These are phyloP conservation scores for Aspergillus incahuasiensis DNA, from an alignment of 495 filamentous ascomycete species.

Conservation along the genomic window DNA sequence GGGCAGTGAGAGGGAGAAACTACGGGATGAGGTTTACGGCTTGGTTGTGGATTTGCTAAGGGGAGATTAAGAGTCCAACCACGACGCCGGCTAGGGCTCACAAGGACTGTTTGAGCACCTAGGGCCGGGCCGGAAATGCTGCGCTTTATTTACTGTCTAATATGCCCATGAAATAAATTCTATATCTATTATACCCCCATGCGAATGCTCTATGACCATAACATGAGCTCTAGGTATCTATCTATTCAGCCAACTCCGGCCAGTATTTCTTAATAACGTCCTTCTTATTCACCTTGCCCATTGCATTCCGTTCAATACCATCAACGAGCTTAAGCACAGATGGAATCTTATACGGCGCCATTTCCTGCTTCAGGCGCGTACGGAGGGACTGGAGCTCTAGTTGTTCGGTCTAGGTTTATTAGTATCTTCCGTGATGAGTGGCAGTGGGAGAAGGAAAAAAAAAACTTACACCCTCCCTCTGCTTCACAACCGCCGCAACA, in stretches of 20 bases:
- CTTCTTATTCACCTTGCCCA: conserved; percentile 49
- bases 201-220: background rate
- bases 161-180: background rate
- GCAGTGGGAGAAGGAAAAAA: background rate
- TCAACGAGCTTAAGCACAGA: conserved; percentile 42
- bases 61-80: background rate
- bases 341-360: conserved; percentile 47
- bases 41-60: conserved; percentile 16
- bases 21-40: conserved; percentile 14
- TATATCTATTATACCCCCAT: conserved; percentile 1
- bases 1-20: conserved; percentile 11
- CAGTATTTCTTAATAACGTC: conserved; percentile 40
- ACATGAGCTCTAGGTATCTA: background rate
- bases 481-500: conserved; percentile 40
- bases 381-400: conserved; percentile 35
- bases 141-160: background rate
- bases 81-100: too few species aligned
- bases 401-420: conserved; percentile 23
- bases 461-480: conserved; percentile 34
- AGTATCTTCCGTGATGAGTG: conserved; percentile 2
- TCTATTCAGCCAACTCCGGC: conserved; percentile 24
- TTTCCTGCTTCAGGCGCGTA: conserved; percentile 35
- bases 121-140: too few species aligned
- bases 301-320: conserved; percentile 44
- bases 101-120: too few species aligned